Percentiles rank a stretch among this genome's conserved stretches.
phyloP scores from a whole-genome alignment of 371 early-diverging fungal genomes.

The Mucor ambiguus region DNA sequence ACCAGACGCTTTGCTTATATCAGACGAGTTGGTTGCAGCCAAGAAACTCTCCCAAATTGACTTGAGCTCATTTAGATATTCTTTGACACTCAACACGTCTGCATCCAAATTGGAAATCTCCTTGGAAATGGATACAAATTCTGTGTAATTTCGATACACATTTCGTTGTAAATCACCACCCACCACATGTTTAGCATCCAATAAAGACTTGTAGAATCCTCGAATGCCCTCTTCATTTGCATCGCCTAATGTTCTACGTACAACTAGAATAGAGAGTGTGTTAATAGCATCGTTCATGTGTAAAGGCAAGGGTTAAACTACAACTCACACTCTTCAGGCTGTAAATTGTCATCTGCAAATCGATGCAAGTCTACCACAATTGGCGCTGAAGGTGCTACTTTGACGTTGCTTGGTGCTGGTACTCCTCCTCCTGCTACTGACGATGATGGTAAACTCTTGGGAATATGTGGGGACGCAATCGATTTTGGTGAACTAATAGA shows the following conservation, averaged over 20 bases:
- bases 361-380: slow-evolving; percentile 48
- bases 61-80: slow-evolving; percentile 69
- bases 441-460: neutral
- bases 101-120: slow-evolving; percentile 85
- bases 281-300: neutral
- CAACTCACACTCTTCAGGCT: slow-evolving; percentile 51
- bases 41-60: slow-evolving; percentile 63
- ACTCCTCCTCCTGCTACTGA: neutral
- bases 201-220: slow-evolving; percentile 59
- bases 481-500: slow-evolving; percentile 6
- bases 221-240: slow-evolving; percentile 69
- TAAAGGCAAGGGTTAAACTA: no score
- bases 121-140: slow-evolving; percentile 93
- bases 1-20: slow-evolving; percentile 4
- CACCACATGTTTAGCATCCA: slow-evolving; percentile 77
- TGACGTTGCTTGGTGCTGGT: neutral
- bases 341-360: slow-evolving; percentile 47
- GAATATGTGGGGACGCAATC: neutral
- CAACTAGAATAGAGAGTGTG: slow-evolving; percentile 35
- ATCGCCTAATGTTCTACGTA: slow-evolving; percentile 53
- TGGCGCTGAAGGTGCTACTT: slow-evolving; percentile 17
- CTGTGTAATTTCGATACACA: slow-evolving; percentile 91
- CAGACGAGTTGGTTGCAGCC: slow-evolving; percentile 47
- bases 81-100: slow-evolving; percentile 72
- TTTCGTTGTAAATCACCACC: slow-evolving; percentile 86